phyloP scores from a whole-genome alignment of 352 stramenopile species.

The Hyaloperonospora arabidopsidis region DNA sequence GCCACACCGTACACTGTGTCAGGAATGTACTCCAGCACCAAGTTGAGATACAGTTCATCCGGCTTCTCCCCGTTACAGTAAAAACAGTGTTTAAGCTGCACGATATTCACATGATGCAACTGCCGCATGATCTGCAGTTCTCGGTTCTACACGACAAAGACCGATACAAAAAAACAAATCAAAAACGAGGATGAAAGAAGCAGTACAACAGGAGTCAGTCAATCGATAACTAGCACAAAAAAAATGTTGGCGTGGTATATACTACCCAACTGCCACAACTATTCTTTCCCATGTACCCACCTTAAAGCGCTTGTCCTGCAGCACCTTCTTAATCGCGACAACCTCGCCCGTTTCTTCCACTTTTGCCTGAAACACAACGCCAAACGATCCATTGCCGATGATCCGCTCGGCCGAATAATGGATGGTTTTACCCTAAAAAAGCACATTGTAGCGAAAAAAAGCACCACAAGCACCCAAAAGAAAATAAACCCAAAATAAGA shows the following conservation, averaged over 20 bases:
- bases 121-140: conserved; percentile 99
- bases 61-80: conserved; percentile 94
- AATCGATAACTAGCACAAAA: too few species aligned
- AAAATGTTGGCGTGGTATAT: too few species aligned
- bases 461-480: too few species aligned
- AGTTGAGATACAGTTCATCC: conserved; percentile 98
- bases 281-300: conserved; percentile 17
- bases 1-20: conserved; percentile 98
- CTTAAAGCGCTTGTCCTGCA: conserved; percentile 99
- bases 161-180: background rate
- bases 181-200: conserved; percentile 10
- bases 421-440: conserved; percentile 75
- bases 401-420: conserved; percentile 97
- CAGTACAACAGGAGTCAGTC: conserved; percentile 3
- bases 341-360: conserved; percentile 96
- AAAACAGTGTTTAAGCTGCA: conserved; percentile 98
- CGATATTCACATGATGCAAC: conserved; percentile 98
- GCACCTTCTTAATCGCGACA: conserved; percentile 99
- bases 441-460: conserved; percentile 10
- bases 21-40: conserved; percentile 99
- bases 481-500: too few species aligned
- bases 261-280: background rate
- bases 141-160: conserved; percentile 88
- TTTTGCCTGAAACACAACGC: conserved; percentile 97
- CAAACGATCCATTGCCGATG: conserved; percentile 99